phyloP scores from a whole-genome alignment of 345 rosid species.

The Eucalyptus microcorys region DNA sequence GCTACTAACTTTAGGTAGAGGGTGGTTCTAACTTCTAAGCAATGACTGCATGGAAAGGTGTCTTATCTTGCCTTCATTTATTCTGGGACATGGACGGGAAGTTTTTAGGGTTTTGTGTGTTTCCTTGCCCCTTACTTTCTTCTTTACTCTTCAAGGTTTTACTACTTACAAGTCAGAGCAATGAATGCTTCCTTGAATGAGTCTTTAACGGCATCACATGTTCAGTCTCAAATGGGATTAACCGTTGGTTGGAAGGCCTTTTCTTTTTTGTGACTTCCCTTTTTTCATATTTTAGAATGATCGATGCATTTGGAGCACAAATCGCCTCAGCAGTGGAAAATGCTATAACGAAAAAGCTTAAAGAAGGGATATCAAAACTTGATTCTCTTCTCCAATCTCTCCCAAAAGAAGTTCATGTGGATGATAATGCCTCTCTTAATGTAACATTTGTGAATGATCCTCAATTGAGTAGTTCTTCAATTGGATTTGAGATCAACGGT shows the following conservation, averaged over 20 bases:
- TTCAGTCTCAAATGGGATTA: neutral
- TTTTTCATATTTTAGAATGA: slow-evolving; percentile 36
- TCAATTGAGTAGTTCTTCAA: slow-evolving; percentile 52
- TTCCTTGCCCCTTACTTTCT: neutral
- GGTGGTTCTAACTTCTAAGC: neutral
- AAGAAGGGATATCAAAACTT: slow-evolving; percentile 65
- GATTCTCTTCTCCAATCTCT: slow-evolving; percentile 64
- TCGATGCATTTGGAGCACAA: slow-evolving; percentile 78
- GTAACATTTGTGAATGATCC: slow-evolving; percentile 71
- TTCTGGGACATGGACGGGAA: neutral
- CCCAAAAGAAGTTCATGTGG: slow-evolving; percentile 88
- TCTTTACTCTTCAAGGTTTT: neutral
- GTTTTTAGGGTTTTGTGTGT: neutral
- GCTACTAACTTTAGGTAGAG: neutral
- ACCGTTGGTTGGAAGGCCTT: neutral
- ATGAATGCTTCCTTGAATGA: neutral
- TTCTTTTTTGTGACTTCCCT: neutral
- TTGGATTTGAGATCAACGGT: slow-evolving; percentile 77
- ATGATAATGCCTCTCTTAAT: slow-evolving; percentile 79
- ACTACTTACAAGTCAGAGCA: neutral
- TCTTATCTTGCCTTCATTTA: neutral
- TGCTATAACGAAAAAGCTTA: slow-evolving; percentile 60
- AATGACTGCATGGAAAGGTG: neutral
- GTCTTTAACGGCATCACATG: neutral
- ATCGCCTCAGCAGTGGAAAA: slow-evolving; percentile 77